Conservation (phyloP, 1,284 basidiomycete species). For the Melampsora larici-populina region DNA sequence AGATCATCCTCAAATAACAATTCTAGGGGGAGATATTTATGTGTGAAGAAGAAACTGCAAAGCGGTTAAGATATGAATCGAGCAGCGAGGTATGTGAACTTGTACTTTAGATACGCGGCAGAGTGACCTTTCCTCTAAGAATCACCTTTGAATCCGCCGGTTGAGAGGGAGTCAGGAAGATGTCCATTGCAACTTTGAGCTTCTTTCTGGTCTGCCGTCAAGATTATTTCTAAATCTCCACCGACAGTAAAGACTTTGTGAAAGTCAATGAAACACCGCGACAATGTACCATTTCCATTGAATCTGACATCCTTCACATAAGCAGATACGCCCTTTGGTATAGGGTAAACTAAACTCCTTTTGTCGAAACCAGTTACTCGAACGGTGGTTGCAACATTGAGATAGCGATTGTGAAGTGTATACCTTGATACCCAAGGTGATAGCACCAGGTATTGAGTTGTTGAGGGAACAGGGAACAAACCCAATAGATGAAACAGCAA, state of each 20-base stretch:
- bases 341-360: neutral
- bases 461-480: constrained; percentile 61
- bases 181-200: constrained; percentile 3
- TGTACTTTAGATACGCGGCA: no score
- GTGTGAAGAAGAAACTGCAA: no score
- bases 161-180: neutral
- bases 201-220: neutral
- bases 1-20: no score
- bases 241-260: neutral
- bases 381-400: neutral
- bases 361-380: neutral
- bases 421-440: constrained; percentile 1
- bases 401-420: neutral
- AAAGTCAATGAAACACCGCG: neutral
- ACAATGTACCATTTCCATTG: neutral
- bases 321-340: neutral
- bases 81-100: no score
- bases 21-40: no score
- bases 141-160: neutral
- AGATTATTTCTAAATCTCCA: neutral
- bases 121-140: no score
- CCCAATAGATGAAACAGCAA: constrained; percentile 63
- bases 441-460: neutral
- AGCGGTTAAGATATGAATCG: no score
- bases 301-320: neutral